Base-by-base conservation (phyloP, 2,329 filamentous ascomycete species). In the Exophiala aquamarina region DNA sequence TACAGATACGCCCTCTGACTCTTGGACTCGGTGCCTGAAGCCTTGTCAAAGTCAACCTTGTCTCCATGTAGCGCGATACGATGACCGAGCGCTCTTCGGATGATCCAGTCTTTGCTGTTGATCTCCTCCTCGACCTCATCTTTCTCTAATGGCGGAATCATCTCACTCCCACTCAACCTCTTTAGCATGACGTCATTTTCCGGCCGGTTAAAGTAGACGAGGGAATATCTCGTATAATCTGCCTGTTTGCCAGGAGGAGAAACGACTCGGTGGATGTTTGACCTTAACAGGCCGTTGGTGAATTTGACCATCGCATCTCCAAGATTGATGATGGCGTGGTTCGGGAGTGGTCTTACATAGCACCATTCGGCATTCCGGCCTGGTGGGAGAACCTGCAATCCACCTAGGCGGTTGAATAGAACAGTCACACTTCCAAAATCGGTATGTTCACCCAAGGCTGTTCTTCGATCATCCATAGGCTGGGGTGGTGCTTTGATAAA, bases 401-500 rank as follows among this genome's bases (percentile, higher is more conserved):
- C 78, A 0, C 77, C 77, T 2, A 81, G 60, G 0, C 75, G 69
- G 61, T 80, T 81, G 62, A 81, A 78, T 2, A 82, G 68, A 4
- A 81, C 63, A 0, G 78, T 81, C 4, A 81, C 66, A 41, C 68
- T 74, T 36, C 77, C 78, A 52, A 80, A 80, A 54, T 81, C 78
- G 2, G 77, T 80, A 57, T 82, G 78, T 46, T 75, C 74, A 17
- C 74, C 74, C 17, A 78, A 57, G 2, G 72, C 70, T 3, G 71
- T 70, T 31, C 63, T 65, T 18, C 64, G 61, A 55, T 74, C 69
- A 26, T 70, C 63, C 3, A 56, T 47, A 3, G 70, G 67, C 53
- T 77, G 74, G 2, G 74, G 72, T 5, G 75, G 73, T 1, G 72
- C 69, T 56, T 69, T 71, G 21, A 78, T 67, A 58, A 80, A 74